These are phyloP conservation scores for Prunus mira DNA, from an alignment of 306 rosid genomes.

Conservation along the genomic window DNA sequence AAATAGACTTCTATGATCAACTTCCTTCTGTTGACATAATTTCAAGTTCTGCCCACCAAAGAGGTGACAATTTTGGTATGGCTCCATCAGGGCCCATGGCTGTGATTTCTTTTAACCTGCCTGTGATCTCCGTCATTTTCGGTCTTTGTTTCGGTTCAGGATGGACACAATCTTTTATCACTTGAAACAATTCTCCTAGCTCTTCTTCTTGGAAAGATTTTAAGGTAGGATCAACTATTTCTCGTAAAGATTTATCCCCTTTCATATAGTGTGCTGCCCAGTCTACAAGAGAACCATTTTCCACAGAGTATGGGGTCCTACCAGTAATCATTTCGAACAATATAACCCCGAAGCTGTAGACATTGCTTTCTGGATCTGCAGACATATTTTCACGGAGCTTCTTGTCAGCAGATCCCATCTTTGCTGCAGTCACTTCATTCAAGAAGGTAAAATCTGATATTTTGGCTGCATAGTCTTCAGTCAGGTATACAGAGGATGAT, in stretches of 20 bases:
- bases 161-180: slow-evolving; percentile 52
- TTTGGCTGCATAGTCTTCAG: slow-evolving; percentile 92
- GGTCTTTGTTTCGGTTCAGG: slow-evolving; percentile 53
- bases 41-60: slow-evolving; percentile 99
- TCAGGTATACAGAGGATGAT: slow-evolving; percentile 71
- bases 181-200: slow-evolving; percentile 45
- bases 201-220: slow-evolving; percentile 44
- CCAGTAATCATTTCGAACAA: slow-evolving; percentile 82
- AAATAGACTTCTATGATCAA: slow-evolving; percentile 29
- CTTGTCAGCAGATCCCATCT: slow-evolving; percentile 31
- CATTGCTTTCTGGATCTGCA: slow-evolving; percentile 46
- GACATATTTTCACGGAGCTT: slow-evolving; percentile 38
- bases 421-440: slow-evolving; percentile 44
- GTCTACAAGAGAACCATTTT: slow-evolving; percentile 42
- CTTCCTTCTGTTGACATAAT: slow-evolving; percentile 56
- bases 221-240: slow-evolving; percentile 68
- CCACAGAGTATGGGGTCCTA: slow-evolving; percentile 50
- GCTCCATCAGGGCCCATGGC: slow-evolving; percentile 73
- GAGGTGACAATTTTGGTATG: slow-evolving; percentile 72
- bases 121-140: slow-evolving; percentile 52
- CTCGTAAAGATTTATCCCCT: slow-evolving; percentile 47
- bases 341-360: slow-evolving; percentile 71
- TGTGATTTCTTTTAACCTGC: slow-evolving; percentile 63
- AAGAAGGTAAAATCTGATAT: slow-evolving; percentile 71
- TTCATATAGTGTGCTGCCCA: slow-evolving; percentile 64